Evolutionary conservation across 2,329 filamentous ascomycete species (phyloP).

Genomic region (Aspergillus ochraceus): DNA sequence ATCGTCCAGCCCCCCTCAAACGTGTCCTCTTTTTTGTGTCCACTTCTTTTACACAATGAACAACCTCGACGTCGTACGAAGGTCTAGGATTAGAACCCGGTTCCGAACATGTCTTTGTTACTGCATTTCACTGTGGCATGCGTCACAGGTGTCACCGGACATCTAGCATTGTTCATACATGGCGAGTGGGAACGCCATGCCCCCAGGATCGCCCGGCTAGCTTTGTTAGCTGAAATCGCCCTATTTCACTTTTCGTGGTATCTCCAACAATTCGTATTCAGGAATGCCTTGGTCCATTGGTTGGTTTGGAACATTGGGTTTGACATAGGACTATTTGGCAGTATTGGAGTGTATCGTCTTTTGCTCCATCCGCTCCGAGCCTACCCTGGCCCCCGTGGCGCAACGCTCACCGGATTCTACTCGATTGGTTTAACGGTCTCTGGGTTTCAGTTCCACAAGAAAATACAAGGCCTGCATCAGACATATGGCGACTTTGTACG

Average conservation of each 20-base stretch:
- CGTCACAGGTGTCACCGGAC: not conserved
- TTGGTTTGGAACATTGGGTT: not conserved
- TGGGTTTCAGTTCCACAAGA: not conserved
- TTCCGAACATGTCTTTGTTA: not conserved
- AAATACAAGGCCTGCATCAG: conserved; percentile 2
- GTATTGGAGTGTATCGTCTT: conserved; percentile 7
- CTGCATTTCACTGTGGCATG: not conserved
- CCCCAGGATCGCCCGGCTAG: not conserved
- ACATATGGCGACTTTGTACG: conserved; percentile 6
- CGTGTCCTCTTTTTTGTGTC: no score
- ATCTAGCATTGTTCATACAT: not conserved
- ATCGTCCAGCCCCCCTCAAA: no score
- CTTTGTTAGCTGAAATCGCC: not conserved
- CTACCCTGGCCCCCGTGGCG: conserved; percentile 9
- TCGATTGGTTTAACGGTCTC: not conserved
- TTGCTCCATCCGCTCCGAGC: conserved; percentile 15
- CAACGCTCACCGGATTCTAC: not conserved
- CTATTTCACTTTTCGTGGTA: not conserved
- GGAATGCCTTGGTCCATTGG: not conserved
- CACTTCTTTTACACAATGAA: no score
- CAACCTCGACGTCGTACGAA: no score
- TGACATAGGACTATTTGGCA: not conserved
- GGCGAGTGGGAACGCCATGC: not conserved
- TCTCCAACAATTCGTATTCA: not conserved
- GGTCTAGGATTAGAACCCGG: no score